Conservation (phyloP, 2,329 filamentous ascomycete species). For the Penicillium sp. region DNA sequence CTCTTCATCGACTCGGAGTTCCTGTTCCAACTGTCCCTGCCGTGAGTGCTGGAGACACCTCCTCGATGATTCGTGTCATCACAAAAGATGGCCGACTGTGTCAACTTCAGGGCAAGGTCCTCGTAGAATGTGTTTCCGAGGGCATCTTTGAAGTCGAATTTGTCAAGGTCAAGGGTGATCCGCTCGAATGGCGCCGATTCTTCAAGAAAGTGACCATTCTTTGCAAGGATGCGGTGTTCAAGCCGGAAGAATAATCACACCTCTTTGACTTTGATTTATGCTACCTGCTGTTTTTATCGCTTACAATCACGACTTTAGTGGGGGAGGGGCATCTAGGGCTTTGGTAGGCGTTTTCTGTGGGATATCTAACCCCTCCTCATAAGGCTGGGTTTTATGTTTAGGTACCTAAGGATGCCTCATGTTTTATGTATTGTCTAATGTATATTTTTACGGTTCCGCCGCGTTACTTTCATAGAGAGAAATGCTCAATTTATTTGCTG, state of each 20-base stretch:
- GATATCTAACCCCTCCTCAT: not conserved
- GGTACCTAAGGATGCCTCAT: not conserved
- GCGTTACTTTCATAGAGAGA: not conserved
- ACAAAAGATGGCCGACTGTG: constrained; percentile 59
- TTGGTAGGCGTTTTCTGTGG: not conserved
- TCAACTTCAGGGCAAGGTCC: constrained; percentile 44
- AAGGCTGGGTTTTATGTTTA: not conserved
- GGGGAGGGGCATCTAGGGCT: not conserved
- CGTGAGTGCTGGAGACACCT: constrained; percentile 51
- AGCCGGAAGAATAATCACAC: constrained; percentile 46
- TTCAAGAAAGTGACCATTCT: constrained; percentile 93
- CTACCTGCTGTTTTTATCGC: not conserved
- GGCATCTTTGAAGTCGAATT: constrained; percentile 84
- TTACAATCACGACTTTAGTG: constrained; percentile 1
- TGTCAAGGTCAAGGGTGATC: constrained; percentile 92
- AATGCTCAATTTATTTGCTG: not conserved
- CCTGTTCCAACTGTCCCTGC: constrained; percentile 57
- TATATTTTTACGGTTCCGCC: not conserved
- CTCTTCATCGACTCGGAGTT: constrained; percentile 81
- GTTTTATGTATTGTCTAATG: not conserved
- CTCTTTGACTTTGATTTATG: not conserved
- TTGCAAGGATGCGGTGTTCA: constrained; percentile 80
- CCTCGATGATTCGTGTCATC: constrained; percentile 68
- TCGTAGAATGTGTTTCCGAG: constrained; percentile 47
- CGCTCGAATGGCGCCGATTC: constrained; percentile 91